A percentile compares a stretch with the other conserved stretches of the same genome.
Evolutionary conservation across 164 flowering plant genomes (phyloP).

Genomic region (Sextonia rubra): DNA sequence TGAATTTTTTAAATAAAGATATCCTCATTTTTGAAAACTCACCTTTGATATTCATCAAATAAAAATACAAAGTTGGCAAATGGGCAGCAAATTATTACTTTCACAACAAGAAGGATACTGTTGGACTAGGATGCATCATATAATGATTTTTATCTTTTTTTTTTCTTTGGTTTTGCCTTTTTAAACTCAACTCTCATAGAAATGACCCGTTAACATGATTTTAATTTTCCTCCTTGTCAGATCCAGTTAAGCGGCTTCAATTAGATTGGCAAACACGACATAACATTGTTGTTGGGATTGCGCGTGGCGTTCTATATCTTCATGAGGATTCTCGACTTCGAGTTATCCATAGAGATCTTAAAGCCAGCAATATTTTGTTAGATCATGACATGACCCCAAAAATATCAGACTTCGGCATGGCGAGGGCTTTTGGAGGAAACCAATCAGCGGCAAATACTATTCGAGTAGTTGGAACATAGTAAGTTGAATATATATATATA

Average conservation of each 20-base stretch:
- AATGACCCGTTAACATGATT: not conserved
- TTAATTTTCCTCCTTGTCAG: not conserved
- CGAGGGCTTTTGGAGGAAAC: conserved; percentile 19
- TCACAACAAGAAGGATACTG: too few relatives aligned
- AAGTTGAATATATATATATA: conserved; percentile 3
- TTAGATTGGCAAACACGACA: conserved; percentile 27
- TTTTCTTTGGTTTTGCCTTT: too few relatives aligned
- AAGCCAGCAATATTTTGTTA: conserved; percentile 26
- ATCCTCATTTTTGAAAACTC: too few relatives aligned
- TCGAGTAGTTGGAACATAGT: conserved; percentile 30
- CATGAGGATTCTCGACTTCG: conserved; percentile 28
- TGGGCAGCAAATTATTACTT: too few relatives aligned
- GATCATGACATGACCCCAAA: conserved; percentile 27
- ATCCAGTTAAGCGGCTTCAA: not conserved
- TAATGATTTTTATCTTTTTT: too few relatives aligned
- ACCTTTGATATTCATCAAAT: too few relatives aligned
- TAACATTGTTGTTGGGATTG: conserved; percentile 24
- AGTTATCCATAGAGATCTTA: conserved; percentile 31
- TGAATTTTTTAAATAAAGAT: too few relatives aligned
- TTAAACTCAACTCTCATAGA: too few relatives aligned
- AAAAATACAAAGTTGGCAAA: too few relatives aligned
- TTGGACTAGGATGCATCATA: too few relatives aligned
- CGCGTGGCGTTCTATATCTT: conserved; percentile 32
- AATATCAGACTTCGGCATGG: conserved; percentile 34
- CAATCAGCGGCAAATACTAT: conserved; percentile 20